Percentiles rank a stretch among this genome's conserved stretches.
These are phyloP conservation scores for Venturia pyrina DNA, from an alignment of 2,329 filamentous ascomycete species.

Conservation along the genomic window DNA sequence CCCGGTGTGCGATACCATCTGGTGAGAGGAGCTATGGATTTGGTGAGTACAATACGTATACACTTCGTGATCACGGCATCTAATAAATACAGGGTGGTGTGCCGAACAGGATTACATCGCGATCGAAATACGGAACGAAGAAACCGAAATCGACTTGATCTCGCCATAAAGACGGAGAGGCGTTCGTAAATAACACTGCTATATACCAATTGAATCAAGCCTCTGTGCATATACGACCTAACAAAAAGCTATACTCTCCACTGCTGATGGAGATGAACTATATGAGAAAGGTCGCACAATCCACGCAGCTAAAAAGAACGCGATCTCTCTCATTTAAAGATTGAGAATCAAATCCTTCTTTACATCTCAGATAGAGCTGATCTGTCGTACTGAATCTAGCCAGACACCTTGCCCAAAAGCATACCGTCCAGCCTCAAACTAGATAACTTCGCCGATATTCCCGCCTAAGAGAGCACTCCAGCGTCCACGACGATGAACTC, in stretches of 20 bases:
- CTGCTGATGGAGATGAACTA: too few species aligned
- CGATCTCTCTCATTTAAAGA: too few species aligned
- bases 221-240: not conserved
- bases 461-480: not conserved
- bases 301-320: too few species aligned
- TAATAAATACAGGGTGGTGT: constrained; percentile 66
- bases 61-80: not conserved
- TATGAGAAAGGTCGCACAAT: too few species aligned
- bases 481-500: not conserved
- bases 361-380: too few species aligned
- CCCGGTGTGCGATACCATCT: constrained; percentile 95
- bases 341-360: too few species aligned
- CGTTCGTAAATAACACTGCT: too few species aligned
- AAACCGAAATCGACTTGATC: constrained; percentile 61
- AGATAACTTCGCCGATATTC: not conserved
- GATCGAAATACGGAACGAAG: constrained; percentile 98
- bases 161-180: too few species aligned
- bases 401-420: too few species aligned
- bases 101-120: constrained; percentile 66
- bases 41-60: constrained; percentile 50
- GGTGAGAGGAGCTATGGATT: constrained; percentile 80
- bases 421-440: too few species aligned
- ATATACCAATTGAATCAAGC: not conserved
- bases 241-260: too few species aligned
- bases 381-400: too few species aligned